Base-by-base conservation (phyloP, 2,329 filamentous ascomycete genomes). In the Cladosporium sp. region DNA sequence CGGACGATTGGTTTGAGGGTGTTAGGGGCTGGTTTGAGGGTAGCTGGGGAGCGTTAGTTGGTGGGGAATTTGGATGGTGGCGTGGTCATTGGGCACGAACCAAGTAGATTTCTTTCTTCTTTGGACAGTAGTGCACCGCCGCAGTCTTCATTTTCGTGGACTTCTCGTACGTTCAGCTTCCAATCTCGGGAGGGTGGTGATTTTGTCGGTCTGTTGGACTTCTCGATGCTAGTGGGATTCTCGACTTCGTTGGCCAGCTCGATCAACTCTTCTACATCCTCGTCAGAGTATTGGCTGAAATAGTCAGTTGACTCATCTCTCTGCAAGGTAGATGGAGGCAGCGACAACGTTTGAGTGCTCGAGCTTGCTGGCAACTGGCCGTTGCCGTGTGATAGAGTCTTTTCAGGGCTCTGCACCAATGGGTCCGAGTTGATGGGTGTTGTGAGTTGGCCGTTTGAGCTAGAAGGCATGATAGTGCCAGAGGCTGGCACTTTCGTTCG, bases 1-100 rank as follows among this genome's bases (percentile, higher is more conserved):
- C 80, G 73, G 6, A 72, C 69, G 51, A 82, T 79, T 0, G 75
- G 73, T 43, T 42, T 56, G 55, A 43, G 59, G 12, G 16, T 18
- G 20, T 45, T 29, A 22, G 19, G 15, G 20, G 43, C 53, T 18
- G 52, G 38, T 33, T 20, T 50, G 11, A 50, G 29, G 7, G 39
- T 20, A 13, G 43, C 48, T 50, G 15, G 4, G 1, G 3, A 4
- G n/a, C 13, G 45, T 49, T 13, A 47, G 36, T 12, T 19, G 18
- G 19, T 49, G 8, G 32, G 9, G 13, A n/a, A n/a, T n/a, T n/a
- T 35, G 8, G 1, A 35, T 27, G 32, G 35, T 15, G 19, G 20
- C 13, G 8, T 19, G 11, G 25, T 16, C 16, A 8, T 29, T 12
- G 15, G 2, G 22, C 13, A 16, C 53, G 35, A 15, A 62, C 60